phyloP scores from a whole-genome alignment of 371 early-diverging fungal species.

The Mucor indicus region DNA sequence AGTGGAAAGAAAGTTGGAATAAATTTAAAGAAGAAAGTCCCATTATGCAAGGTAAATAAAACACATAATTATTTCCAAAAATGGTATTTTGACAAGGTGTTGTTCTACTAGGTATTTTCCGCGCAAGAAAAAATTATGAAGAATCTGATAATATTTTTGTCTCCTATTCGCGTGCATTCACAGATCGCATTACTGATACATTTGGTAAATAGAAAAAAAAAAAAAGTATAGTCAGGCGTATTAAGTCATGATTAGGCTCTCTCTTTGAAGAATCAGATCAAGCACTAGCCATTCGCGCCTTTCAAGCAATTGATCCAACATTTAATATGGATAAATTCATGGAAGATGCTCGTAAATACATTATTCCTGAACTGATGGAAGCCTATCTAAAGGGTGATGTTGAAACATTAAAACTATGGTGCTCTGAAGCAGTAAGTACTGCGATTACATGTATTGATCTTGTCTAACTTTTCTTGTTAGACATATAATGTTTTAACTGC shows the following conservation, averaged over 20 bases:
- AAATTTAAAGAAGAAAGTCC: slow-evolving; percentile 90
- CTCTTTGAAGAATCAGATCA: slow-evolving; percentile 93
- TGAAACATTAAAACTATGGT: slow-evolving; percentile 85
- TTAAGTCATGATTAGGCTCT: slow-evolving; percentile 34
- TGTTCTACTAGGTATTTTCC: slow-evolving; percentile 58
- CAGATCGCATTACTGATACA: slow-evolving; percentile 70
- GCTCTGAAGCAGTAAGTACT: slow-evolving; percentile 81
- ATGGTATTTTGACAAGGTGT: background rate
- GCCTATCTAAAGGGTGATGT: slow-evolving; percentile 87
- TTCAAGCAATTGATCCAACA: slow-evolving; percentile 82
- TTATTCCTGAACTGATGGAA: slow-evolving; percentile 96
- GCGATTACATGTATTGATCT: background rate
- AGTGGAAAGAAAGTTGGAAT: slow-evolving; percentile 90
- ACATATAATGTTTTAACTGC: slow-evolving; percentile 88
- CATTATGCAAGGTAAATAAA: slow-evolving; percentile 70
- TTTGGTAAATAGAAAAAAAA: slow-evolving; percentile 48
- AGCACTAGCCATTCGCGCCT: slow-evolving; percentile 82
- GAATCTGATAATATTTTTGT: slow-evolving; percentile 91
- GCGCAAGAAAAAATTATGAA: slow-evolving; percentile 74
- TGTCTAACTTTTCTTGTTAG: slow-evolving; percentile 36
- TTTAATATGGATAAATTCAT: slow-evolving; percentile 88
- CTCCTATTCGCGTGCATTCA: slow-evolving; percentile 78
- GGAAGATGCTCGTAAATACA: slow-evolving; percentile 86
- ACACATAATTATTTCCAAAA: background rate
- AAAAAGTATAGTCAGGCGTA: background rate